phyloP scores from a whole-genome alignment of 257 asterid species.

The Solanum sparsipilum region DNA sequence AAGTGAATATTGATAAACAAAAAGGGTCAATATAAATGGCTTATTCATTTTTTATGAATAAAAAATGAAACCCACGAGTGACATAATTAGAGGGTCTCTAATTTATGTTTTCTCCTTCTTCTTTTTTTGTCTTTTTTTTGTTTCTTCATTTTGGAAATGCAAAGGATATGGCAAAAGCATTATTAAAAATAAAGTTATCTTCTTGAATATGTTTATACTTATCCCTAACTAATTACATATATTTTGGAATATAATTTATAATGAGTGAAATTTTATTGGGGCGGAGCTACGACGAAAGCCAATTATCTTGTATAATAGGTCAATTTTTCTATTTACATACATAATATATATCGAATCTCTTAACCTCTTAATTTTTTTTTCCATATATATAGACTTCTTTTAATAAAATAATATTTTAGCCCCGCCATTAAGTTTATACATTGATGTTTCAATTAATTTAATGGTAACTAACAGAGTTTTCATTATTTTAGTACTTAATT shows the following conservation, averaged over 20 bases:
- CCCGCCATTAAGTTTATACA: no score
- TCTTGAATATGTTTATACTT: not conserved
- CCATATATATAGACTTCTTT: no score
- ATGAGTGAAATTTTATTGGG: not conserved
- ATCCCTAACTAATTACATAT: not conserved
- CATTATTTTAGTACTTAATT: no score
- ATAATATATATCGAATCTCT: no score
- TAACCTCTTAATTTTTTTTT: no score
- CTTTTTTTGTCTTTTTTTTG: no score
- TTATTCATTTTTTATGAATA: not conserved
- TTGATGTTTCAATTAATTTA: no score
- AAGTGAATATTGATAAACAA: not conserved
- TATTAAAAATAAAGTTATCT: not conserved
- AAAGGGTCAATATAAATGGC: not conserved
- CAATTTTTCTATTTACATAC: no score
- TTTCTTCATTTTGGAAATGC: not conserved
- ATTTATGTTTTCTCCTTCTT: not conserved
- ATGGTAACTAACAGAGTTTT: not conserved
- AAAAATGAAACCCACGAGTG: not conserved
- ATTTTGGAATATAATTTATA: not conserved
- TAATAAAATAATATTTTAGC: not conserved
- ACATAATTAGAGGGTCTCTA: no score
- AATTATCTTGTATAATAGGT: no score
- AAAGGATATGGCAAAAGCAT: not conserved
- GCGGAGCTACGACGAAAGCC: accelerated